Conservation (phyloP, 345 rosid genomes). For the Lepidium sativum region DNA sequence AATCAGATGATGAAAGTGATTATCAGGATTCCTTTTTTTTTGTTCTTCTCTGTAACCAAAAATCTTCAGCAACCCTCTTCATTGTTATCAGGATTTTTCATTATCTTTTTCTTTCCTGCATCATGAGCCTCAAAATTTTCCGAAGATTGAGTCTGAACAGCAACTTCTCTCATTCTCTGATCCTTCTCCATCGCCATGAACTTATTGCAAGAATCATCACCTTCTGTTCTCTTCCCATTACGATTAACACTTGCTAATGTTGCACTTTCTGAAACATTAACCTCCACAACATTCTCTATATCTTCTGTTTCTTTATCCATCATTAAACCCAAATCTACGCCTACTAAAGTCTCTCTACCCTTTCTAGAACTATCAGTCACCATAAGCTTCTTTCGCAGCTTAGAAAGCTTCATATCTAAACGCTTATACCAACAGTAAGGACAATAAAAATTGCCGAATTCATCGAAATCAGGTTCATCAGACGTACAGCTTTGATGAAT, state of each 20-base stretch:
- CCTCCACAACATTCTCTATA: conserved; percentile 1
- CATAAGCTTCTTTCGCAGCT: conserved; percentile 30
- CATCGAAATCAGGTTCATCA: conserved; percentile 32
- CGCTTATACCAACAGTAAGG: conserved; percentile 59
- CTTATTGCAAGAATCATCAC: neutral
- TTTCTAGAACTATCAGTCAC: conserved; percentile 21
- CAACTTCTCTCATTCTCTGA: conserved; percentile 2
- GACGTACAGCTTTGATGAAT: conserved; percentile 36
- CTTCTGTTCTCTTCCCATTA: neutral
- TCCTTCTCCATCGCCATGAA: neutral
- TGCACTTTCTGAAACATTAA: neutral
- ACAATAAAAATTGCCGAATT: conserved; percentile 46
- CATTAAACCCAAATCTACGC: neutral
- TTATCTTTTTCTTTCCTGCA: neutral
- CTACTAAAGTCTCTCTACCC: conserved; percentile 3
- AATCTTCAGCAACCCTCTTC: too few species aligned
- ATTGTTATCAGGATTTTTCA: too few species aligned
- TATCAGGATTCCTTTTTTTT: too few species aligned
- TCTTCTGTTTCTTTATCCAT: neutral
- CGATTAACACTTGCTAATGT: neutral
- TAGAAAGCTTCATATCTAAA: conserved; percentile 11
- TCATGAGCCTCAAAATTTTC: neutral
- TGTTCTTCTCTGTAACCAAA: too few species aligned
- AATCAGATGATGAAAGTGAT: too few species aligned
- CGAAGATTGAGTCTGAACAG: neutral